Base-by-base conservation (phyloP, 2,329 filamentous ascomycete species). In the Colletotrichum musicola region DNA sequence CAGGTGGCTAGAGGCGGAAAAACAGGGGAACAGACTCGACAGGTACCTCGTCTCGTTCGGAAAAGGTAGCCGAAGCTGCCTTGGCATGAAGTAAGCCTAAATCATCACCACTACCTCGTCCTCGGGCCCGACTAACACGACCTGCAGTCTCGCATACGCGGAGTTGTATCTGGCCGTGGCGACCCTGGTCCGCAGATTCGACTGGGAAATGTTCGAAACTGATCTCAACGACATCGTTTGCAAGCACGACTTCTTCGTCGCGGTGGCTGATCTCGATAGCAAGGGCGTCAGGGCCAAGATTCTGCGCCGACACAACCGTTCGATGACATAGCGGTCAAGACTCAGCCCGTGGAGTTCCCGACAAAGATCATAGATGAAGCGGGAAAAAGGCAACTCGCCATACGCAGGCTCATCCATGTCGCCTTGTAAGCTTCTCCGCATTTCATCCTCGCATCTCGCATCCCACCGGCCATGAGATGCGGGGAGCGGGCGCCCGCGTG, bases 1-100 rank as follows among this genome's bases (percentile, higher is more conserved):
- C 16, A 71, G 76, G 14, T 77, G 76, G 76, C 68, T 73, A 18
- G 66, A 74, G 42, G 72, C 72, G 10, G 65, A 62, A 14, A 38
- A 70, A n/a, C 16, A 46, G 9, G 70, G 64, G 10, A 25, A 64
- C 3, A 50, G 57, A 10, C 57, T 73, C 0, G 70, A 69, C 7
- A 71, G 51, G 18, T 71, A 61, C 46, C 58, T 74, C 14, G 67
- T 62, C 9, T 63, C 50, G 20, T 74, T 74, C 53, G 70, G 56
- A 13, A 68, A 71, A 62, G 72, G 72, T 9, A 73, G 71, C 65
- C 69, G 72, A 47, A 57, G 62, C 4, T 74, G 72, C 59, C 68
- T 73, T 44, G 72, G 72, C 35, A 68, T 73, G 7, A 69, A 72
- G 72, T 73, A 64, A 68, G 70, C 56, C 16, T 16, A 55, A 55